A percentile compares a stretch with the other conserved stretches of the same genome.
Conservation (phyloP, 139 green algal genomes). For the Chlamydomonas schloesseri region DNA sequence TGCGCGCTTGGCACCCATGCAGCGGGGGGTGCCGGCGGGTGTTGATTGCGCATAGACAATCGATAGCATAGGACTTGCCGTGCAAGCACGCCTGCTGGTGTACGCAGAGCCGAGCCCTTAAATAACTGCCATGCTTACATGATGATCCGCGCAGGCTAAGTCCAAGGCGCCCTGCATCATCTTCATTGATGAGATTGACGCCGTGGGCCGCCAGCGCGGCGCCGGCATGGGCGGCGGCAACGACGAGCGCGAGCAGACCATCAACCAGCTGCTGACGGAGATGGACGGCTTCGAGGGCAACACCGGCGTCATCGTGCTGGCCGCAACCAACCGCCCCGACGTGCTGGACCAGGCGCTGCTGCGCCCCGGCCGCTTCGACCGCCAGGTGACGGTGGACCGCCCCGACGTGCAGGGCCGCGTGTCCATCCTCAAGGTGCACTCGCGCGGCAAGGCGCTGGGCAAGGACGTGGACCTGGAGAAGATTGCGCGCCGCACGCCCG, state of each 20-base stretch:
- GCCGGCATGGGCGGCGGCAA: slow-evolving; percentile 97
- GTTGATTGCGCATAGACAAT: too few species aligned
- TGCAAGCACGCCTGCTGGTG: too few species aligned
- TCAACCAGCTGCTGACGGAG: slow-evolving; percentile 92
- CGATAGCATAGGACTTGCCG: too few species aligned
- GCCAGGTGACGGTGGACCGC: slow-evolving; percentile 95
- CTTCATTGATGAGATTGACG: slow-evolving; percentile 99
- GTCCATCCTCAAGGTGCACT: slow-evolving; percentile 94
- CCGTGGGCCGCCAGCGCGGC: slow-evolving; percentile 94
- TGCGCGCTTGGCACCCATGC: too few species aligned
- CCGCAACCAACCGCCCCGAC: slow-evolving; percentile 98
- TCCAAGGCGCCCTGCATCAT: slow-evolving; percentile 99
- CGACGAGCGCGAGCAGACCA: slow-evolving; percentile 95
- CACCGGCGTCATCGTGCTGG: slow-evolving; percentile 98
- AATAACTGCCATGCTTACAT: too few species aligned
- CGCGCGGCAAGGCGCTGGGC: slow-evolving; percentile 94
- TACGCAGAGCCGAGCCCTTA: too few species aligned
- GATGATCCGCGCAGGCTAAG: too few species aligned
- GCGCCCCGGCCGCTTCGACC: slow-evolving; percentile 97
- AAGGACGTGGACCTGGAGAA: slow-evolving; percentile 97
- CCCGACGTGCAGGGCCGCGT: slow-evolving; percentile 92
- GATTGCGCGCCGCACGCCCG: slow-evolving; percentile 94
- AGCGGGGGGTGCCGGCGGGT: too few species aligned
- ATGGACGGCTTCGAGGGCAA: slow-evolving; percentile 98
- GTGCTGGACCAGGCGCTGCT: slow-evolving; percentile 98